These are phyloP conservation scores for Salvia rosmarinus DNA, from an alignment of 257 asterid species.

Conservation along the genomic window DNA sequence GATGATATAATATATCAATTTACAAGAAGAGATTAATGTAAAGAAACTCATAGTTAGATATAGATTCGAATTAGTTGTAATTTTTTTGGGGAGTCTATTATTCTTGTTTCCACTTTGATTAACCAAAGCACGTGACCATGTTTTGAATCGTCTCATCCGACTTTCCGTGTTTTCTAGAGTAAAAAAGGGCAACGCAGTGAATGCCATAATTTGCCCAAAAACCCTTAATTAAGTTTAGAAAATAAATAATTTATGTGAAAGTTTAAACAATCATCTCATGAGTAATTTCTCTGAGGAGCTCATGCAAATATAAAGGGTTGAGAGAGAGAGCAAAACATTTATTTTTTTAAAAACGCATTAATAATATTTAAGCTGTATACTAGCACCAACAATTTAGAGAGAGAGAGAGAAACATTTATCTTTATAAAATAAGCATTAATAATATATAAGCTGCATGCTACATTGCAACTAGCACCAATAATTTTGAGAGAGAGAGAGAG, in stretches of 20 bases:
- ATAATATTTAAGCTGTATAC: no score
- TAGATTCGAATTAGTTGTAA: not conserved
- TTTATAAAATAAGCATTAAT: no score
- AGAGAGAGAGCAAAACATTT: no score
- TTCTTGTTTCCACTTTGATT: slow-evolving; percentile 34
- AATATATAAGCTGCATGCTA: no score
- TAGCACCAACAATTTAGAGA: no score
- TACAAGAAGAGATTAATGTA: not conserved
- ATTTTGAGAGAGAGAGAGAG: no score
- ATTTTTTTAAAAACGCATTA: no score
- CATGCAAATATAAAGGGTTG: no score
- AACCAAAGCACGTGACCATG: slow-evolving; percentile 26
- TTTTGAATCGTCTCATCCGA: not conserved
- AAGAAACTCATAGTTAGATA: not conserved
- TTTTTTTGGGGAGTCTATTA: slow-evolving; percentile 1
- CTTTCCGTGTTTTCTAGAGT: not conserved
- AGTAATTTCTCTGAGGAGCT: not conserved
- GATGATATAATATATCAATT: not conserved
- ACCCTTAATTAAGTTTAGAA: not conserved
- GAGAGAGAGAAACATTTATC: no score
- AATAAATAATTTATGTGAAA: not conserved
- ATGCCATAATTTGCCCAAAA: no score
- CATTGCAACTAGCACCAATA: no score
- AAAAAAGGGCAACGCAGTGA: no score
- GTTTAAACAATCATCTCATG: not conserved